A percentile compares a stretch with the other conserved stretches of the same genome.
phyloP scores from a whole-genome alignment of 306 rosid genomes.

The Vigna trinervia region DNA sequence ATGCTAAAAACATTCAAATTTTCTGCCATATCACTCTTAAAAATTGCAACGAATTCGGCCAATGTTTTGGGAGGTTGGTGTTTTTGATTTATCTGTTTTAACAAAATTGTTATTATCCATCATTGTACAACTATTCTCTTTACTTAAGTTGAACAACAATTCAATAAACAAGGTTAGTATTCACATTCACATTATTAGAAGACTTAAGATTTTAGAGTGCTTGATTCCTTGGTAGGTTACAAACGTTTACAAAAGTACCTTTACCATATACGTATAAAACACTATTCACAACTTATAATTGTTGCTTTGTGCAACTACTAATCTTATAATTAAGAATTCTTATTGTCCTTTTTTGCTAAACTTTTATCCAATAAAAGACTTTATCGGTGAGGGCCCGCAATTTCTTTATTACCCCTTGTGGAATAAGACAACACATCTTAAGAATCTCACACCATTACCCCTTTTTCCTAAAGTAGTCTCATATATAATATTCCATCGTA shows the following conservation, averaged over 20 bases:
- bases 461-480: neutral
- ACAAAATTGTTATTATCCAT: neutral
- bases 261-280: neutral
- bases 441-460: neutral
- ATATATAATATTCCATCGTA: neutral
- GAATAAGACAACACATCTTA: conserved; percentile 23
- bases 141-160: neutral
- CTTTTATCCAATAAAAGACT: conserved; percentile 29
- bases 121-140: neutral
- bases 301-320: conserved; percentile 1
- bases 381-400: neutral
- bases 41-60: neutral
- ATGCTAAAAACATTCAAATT: no score
- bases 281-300: neutral
- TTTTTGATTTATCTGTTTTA: neutral
- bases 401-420: neutral
- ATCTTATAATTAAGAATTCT: neutral
- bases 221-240: neutral
- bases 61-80: neutral
- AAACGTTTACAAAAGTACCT: neutral
- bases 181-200: neutral
- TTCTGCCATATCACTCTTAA: no score
- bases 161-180: neutral
- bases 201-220: neutral
- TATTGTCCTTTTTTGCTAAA: neutral